These are phyloP conservation scores for Carex sylvatica DNA, from an alignment of 202 grass and related monocot genomes.

Conservation along the genomic window DNA sequence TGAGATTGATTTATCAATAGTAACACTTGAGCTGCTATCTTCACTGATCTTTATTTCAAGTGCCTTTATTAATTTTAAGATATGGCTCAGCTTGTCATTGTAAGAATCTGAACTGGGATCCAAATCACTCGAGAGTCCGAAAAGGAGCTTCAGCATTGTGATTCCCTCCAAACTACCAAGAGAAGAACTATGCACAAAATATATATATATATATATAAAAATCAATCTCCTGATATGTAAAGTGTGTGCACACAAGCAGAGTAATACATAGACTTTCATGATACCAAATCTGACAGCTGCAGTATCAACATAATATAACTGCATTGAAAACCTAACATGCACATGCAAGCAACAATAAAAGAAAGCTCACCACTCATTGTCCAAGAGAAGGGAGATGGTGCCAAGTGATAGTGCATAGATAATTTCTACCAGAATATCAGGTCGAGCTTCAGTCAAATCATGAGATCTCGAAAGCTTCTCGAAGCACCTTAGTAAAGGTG, in stretches of 20 bases:
- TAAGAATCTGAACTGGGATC: conserved; percentile 38
- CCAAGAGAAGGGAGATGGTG: conserved; percentile 50
- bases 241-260: neutral
- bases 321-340: neutral
- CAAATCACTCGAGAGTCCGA: conserved; percentile 53
- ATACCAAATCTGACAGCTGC: neutral
- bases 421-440: conserved; percentile 53
- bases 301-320: conserved; percentile 1
- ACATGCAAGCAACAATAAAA: conserved; percentile 15
- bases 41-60: conserved; percentile 49
- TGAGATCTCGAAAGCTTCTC: conserved; percentile 53
- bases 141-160: conserved; percentile 69
- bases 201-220: conserved; percentile 19
- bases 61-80: conserved; percentile 48
- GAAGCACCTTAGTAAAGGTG: conserved; percentile 69
- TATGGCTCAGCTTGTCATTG: conserved; percentile 42
- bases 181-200: conserved; percentile 19
- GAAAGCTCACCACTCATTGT: conserved; percentile 53
- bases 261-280: neutral
- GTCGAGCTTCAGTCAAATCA: conserved; percentile 39
- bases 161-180: conserved; percentile 60
- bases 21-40: conserved; percentile 32
- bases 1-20: conserved; percentile 49
- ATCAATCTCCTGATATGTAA: neutral
- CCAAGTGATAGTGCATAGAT: conserved; percentile 56